These are phyloP conservation scores for Arabidopsis lyrata DNA, from an alignment of 441 rosid genomes.

Conservation along the genomic window DNA sequence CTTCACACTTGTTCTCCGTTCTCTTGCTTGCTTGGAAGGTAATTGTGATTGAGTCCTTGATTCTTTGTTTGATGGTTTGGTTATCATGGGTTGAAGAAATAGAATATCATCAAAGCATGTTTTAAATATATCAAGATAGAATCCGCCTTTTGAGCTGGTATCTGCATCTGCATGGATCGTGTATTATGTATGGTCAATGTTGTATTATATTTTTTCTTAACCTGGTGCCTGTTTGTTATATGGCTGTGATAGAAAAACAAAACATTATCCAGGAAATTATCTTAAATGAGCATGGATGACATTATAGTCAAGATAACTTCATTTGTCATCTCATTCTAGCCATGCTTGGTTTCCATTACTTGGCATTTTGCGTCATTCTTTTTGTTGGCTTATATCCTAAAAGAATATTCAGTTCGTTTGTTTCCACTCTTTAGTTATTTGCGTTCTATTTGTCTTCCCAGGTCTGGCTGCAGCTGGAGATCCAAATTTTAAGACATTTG, in stretches of 20 bases:
- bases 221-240: constrained; percentile 3
- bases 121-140: constrained; percentile 1
- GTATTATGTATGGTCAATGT: not conserved
- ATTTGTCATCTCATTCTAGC: constrained; percentile 14
- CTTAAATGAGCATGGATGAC: constrained; percentile 8
- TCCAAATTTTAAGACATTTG: constrained; percentile 82
- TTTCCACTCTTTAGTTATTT: constrained; percentile 14
- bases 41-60: constrained; percentile 35
- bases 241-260: not conserved
- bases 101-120: constrained; percentile 7
- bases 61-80: constrained; percentile 22
- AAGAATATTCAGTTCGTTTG: not conserved
- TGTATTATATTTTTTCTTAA: not conserved
- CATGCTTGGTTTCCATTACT: constrained; percentile 20
- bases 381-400: constrained; percentile 14
- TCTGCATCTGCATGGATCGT: constrained; percentile 11
- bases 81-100: constrained; percentile 16
- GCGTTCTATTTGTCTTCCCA: constrained; percentile 48
- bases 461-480: constrained; percentile 90
- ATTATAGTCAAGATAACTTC: constrained; percentile 8
- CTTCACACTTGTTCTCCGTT: constrained; percentile 92
- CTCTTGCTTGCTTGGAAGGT: constrained; percentile 99
- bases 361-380: constrained; percentile 8
- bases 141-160: constrained; percentile 22
- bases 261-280: constrained; percentile 1